Percentiles rank a stretch among this genome's conserved stretches.
These are phyloP conservation scores for Ampelocalamus luodianensis DNA, from an alignment of 176 grass and related monocot genomes.

Conservation along the genomic window DNA sequence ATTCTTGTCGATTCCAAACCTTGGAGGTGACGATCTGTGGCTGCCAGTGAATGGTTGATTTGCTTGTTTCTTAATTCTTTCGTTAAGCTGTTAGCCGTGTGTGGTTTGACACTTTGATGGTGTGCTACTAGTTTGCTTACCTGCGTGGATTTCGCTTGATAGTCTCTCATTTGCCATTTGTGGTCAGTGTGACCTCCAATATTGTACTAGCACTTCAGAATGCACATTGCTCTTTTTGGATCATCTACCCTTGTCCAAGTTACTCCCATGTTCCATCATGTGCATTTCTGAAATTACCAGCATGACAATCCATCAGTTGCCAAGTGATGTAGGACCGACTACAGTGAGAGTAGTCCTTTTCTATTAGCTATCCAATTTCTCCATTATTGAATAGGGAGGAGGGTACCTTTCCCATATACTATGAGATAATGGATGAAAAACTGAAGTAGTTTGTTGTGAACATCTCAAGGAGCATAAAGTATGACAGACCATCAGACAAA, in stretches of 20 bases:
- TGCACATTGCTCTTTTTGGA: not conserved
- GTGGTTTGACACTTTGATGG: not conserved
- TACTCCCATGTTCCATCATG: not conserved
- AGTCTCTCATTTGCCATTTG: not conserved
- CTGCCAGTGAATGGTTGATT: not conserved
- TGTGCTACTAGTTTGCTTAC: not conserved
- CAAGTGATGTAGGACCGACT: too few species aligned
- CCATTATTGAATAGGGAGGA: not conserved
- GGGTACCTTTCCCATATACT: not conserved
- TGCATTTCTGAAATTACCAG: not conserved
- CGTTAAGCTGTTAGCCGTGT: not conserved
- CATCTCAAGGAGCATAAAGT: not conserved
- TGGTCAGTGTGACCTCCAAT: not conserved
- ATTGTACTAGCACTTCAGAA: not conserved
- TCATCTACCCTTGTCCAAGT: not conserved
- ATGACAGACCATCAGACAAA: not conserved
- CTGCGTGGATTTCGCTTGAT: not conserved
- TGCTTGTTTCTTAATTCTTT: constrained; percentile 7
- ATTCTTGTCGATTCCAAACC: not conserved
- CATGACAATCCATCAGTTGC: not conserved
- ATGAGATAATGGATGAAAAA: not conserved
- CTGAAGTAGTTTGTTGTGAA: not conserved
- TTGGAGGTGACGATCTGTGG: not conserved
- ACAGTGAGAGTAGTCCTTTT: not conserved
- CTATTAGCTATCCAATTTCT: not conserved